Conservation (phyloP, 208 protist genomes). For the Trypanosoma melophagium region DNA sequence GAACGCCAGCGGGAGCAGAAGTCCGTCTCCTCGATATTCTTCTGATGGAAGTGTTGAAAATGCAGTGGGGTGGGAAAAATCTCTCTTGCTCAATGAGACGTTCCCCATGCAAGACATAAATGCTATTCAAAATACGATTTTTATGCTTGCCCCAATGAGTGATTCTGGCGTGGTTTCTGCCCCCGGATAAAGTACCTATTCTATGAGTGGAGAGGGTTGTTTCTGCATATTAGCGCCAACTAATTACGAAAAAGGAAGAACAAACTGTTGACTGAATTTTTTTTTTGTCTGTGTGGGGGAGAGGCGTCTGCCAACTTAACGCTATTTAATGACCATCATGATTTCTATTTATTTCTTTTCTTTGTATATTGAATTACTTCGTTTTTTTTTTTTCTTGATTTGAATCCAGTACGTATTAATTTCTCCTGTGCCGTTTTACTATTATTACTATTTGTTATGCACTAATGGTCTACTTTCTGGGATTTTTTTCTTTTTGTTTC, state of each 20-base stretch:
- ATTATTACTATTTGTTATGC: background rate
- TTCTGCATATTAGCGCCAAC: background rate
- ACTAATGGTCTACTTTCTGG: slow-evolving; percentile 1
- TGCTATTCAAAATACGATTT: slow-evolving; percentile 42
- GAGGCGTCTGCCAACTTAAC: background rate
- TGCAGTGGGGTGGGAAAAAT: slow-evolving; percentile 32
- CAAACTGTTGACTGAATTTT: slow-evolving; percentile 7
- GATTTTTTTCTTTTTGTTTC: slow-evolving; percentile 15
- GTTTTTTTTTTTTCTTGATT: background rate
- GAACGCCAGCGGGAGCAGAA: background rate
- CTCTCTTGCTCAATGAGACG: slow-evolving; percentile 42
- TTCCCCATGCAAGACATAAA: slow-evolving; percentile 32
- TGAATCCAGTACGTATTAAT: background rate
- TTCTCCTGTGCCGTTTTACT: background rate
- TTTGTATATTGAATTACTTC: background rate
- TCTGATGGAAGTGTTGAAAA: slow-evolving; percentile 16
- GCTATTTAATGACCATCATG: background rate
- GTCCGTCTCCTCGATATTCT: background rate
- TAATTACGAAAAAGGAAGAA: background rate
- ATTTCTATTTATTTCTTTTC: background rate
- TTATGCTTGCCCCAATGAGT: slow-evolving; percentile 30
- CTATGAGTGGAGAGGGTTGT: background rate
- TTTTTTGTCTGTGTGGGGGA: background rate
- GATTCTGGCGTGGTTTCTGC: background rate
- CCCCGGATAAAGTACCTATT: no score